Evolutionary conservation across 2,329 filamentous ascomycete species (phyloP), one percentile per base, ranked within the genome.

Genomic region (Aureobasidium sp.): DNA sequence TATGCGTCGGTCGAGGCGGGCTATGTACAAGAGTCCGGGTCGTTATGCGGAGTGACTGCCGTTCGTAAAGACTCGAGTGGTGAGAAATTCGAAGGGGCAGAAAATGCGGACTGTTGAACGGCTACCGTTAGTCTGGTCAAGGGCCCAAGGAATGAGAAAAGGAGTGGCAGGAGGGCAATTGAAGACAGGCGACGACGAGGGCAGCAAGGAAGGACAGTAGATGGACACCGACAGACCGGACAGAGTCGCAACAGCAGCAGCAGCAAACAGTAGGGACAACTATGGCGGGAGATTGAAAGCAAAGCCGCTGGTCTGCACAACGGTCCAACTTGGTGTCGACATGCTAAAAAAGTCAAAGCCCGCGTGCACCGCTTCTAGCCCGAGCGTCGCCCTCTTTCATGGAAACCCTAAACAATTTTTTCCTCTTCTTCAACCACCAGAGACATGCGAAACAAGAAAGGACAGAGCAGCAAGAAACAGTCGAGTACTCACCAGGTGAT

Each of bases 261-360:
- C 36, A 51, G 44, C 56, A 34, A 51, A 43, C 39, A 41, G 57
- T 50, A 60, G 57, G 44, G 36, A 60, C 57, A 60, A 51, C 24
- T 60, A 60, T 41, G 57, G 57, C 57, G 46, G 57, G 29, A 60
- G 55, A 48, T 43, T 59, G 43, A 47, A 47, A 44, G 51, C 53
- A 46, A 56, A 46, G 41, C 55, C 55, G 55, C 32, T 48, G 41
- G 55, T 59, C 32, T 59, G 39, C 55, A 56, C 55, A 60, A 60
- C 57, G 57, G 57, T 15, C 39, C 36, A 55, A 55, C 24, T 55
- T 29, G 32, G 55, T 57, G 43, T 59, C 55, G 55, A 50, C 37
- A 59, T 59, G 56, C 57, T 60, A 60, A 51, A 60, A 59, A 60
- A 60, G 57, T 60, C 57, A 60, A 60, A 60, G 57, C 46, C 46